Base-by-base conservation (phyloP, 169 alveolate species). In the Plasmodium cynomolgi region DNA sequence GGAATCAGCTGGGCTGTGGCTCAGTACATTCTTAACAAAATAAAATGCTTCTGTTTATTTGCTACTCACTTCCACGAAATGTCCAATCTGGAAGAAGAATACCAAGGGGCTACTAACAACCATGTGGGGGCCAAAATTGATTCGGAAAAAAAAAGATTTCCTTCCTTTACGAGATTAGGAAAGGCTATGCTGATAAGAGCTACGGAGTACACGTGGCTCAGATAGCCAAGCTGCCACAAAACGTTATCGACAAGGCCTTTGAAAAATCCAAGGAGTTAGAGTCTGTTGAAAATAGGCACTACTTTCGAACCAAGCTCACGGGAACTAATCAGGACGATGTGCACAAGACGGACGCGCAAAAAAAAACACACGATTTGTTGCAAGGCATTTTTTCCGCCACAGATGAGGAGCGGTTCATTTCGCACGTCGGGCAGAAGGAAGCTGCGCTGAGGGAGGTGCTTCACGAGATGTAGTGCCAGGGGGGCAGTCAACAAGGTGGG, bases 21-120 rank as follows among this genome's bases (percentile, higher is more conserved):
- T 41, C 97, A 97, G 73, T 97, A 98, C 90, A 96, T 99, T 31
- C 98, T 98, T 20, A 96, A 97, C 39, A 96, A 97, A 79, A 97
- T 98, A n/a, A 96, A 97, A 85, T 97, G 99, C 84, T 98, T 97
- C 96, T 98, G 99, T 54, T 96, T 99, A 31, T 99, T 99, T 95
- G 99, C 99, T 5, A 99, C 99, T 15, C 99, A 99, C 93, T 99
- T 99, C 95, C 99, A 98, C 93, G 99, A 99, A 94, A 96, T 99
- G 98, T 98, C 99, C 2, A 95, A 96, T n/a, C 93, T 98, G 58
- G 92, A 91, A 54, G 85, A 81, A 3, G 98, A 98, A 91, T 97
- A 98, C 41, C 92, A 96, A 84, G 97, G 99, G 92, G 95, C 96
- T 20, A 97, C 97, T n/a, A 95, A 96, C 92, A 97, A 98, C 77